Conservation (phyloP, 768 basidiomycete genomes). For the Phlebiopsis gigantea region DNA sequence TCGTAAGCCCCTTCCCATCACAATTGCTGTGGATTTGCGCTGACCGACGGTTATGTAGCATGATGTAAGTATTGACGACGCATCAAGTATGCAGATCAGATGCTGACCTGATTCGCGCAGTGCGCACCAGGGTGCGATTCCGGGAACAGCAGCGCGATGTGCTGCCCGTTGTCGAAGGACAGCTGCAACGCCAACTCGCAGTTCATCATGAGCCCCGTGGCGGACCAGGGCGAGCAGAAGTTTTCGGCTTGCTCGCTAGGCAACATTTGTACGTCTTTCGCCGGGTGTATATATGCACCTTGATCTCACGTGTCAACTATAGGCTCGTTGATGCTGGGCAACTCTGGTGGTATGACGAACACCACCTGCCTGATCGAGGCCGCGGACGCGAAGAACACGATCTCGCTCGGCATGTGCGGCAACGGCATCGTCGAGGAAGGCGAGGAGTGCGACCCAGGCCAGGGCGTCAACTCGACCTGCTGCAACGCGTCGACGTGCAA, state of each 20-base stretch:
- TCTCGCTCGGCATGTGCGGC: conserved; percentile 71
- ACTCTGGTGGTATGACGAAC: conserved; percentile 39
- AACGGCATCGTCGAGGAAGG: conserved; percentile 80
- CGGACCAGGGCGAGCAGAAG: conserved; percentile 51
- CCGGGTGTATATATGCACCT: conserved; percentile 6
- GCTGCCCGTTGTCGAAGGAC: conserved; percentile 62
- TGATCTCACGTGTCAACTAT: neutral
- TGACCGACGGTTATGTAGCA: conserved; percentile 38
- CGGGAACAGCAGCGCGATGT: conserved; percentile 30
- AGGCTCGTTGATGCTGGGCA: conserved; percentile 64
- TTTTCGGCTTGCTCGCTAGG: conserved; percentile 82
- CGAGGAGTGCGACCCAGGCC: conserved; percentile 85
- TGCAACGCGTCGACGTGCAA: conserved; percentile 75
- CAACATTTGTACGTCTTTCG: conserved; percentile 63
- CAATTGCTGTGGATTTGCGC: conserved; percentile 10
- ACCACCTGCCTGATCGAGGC: conserved; percentile 61
- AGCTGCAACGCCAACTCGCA: conserved; percentile 60
- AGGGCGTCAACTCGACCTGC: conserved; percentile 54
- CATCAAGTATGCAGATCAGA: neutral
- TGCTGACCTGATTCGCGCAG: conserved; percentile 27
- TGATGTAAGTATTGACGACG: conserved; percentile 35
- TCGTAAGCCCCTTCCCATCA: conserved; percentile 42
- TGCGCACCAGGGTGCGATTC: conserved; percentile 63
- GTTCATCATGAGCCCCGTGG: conserved; percentile 85
- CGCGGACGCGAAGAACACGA: conserved; percentile 31